Conservation (phyloP, 441 rosid species). For the Gossypium gossypioides region DNA sequence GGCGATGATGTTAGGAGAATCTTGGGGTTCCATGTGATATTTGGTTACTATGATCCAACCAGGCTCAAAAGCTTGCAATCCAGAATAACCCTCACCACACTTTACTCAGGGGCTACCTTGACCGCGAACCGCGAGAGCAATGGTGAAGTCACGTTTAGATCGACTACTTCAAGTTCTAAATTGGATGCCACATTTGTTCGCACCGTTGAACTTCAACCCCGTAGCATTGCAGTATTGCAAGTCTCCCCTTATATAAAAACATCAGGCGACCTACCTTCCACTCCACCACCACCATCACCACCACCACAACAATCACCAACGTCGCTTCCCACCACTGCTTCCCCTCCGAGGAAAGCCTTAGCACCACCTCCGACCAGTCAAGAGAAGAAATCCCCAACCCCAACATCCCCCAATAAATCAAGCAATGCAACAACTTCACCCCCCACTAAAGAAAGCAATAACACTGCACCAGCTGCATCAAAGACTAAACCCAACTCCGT, state of each 20-base stretch:
- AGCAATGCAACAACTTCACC: not conserved
- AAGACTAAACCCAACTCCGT: not conserved
- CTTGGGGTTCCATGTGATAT: not conserved
- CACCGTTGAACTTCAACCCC: conserved; percentile 13
- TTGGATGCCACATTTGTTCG: conserved; percentile 3
- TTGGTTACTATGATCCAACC: not conserved
- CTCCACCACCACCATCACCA: conserved; percentile 9
- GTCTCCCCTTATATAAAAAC: conserved; percentile 15
- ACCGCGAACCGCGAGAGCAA: conserved; percentile 5
- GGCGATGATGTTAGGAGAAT: not conserved
- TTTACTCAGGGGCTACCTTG: conserved; percentile 22
- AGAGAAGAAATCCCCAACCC: not conserved
- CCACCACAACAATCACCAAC: not conserved
- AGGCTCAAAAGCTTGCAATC: not conserved
- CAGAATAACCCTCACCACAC: conserved; percentile 11
- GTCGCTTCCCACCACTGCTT: not conserved
- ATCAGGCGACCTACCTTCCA: not conserved
- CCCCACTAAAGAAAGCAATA: not conserved
- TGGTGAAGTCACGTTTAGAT: conserved; percentile 16
- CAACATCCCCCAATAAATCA: not conserved
- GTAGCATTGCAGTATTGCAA: conserved; percentile 19
- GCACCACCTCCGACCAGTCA: not conserved
- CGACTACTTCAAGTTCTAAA: conserved; percentile 13
- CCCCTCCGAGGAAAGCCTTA: not conserved
- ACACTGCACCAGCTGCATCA: not conserved